Conservation (phyloP, 345 rosid species). For the Anastatica hierochuntica region DNA sequence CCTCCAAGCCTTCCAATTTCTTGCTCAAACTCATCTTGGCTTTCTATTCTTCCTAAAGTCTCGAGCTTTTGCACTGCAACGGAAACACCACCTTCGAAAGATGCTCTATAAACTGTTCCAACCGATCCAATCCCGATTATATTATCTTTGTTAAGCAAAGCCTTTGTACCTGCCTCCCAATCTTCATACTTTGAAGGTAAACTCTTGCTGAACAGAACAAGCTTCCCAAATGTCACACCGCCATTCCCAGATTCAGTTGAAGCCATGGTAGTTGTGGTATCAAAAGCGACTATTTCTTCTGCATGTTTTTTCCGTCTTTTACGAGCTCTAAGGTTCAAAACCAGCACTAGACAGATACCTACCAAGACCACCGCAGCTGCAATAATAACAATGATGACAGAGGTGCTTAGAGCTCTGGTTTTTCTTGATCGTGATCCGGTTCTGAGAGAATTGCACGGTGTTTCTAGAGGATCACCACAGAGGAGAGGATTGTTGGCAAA, state of each 20-base stretch:
- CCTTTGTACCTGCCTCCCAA: conserved; percentile 90
- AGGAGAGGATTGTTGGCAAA: conserved; percentile 63
- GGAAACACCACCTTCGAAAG: conserved; percentile 78
- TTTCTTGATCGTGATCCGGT: conserved; percentile 23
- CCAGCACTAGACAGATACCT: conserved; percentile 68
- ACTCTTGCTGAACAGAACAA: conserved; percentile 88
- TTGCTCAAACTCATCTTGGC: conserved; percentile 86
- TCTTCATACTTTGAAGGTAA: conserved; percentile 92
- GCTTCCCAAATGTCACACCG: conserved; percentile 69
- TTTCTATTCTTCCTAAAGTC: conserved; percentile 72
- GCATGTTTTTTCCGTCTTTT: conserved; percentile 30
- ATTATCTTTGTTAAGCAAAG: conserved; percentile 81
- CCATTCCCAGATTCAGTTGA: conserved; percentile 50
- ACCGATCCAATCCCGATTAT: conserved; percentile 81
- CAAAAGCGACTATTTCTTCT: conserved; percentile 42
- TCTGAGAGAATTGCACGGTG: conserved; percentile 39
- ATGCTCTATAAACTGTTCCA: conserved; percentile 72
- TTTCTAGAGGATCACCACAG: conserved; percentile 64
- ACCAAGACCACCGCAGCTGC: conserved; percentile 75
- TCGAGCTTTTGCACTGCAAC: conserved; percentile 95
- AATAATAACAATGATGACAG: conserved; percentile 73
- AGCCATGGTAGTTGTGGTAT: conserved; percentile 67
- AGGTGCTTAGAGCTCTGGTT: conserved; percentile 48
- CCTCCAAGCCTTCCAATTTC: conserved; percentile 71
- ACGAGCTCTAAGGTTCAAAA: conserved; percentile 75